Evolutionary conservation across 1,139 yeast genomes (phyloP).

Genomic region (Yamadazyma diddensiae): DNA sequence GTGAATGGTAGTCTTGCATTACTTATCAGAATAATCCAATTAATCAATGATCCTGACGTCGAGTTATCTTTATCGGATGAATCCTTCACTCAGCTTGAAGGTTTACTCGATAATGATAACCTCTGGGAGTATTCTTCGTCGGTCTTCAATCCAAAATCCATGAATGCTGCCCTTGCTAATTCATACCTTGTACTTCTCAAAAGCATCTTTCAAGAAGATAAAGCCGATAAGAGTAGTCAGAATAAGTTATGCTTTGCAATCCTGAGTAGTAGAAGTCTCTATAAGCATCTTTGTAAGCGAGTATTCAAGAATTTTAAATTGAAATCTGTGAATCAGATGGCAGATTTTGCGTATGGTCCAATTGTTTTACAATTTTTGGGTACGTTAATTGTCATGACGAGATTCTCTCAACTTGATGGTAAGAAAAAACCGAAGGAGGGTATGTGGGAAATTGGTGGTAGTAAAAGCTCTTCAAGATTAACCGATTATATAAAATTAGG

Average conservation of each 20-base stretch:
- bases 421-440: slow-evolving; percentile 34
- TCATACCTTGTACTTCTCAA: slow-evolving; percentile 43
- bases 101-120: slow-evolving; percentile 35
- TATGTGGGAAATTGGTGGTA: slow-evolving; percentile 53
- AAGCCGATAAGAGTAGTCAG: slow-evolving; percentile 7
- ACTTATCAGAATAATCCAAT: slow-evolving; percentile 37
- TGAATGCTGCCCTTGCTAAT: slow-evolving; percentile 22
- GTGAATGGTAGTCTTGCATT: slow-evolving; percentile 51
- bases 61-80: slow-evolving; percentile 6
- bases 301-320: slow-evolving; percentile 52
- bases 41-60: slow-evolving; percentile 17
- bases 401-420: slow-evolving; percentile 21
- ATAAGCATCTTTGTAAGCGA: slow-evolving; percentile 47
- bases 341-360: slow-evolving; percentile 40
- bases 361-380: slow-evolving; percentile 49
- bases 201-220: slow-evolving; percentile 19
- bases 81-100: slow-evolving; percentile 19
- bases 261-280: slow-evolving; percentile 23
- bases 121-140: slow-evolving; percentile 43
- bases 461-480: slow-evolving; percentile 39
- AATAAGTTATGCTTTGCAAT: slow-evolving; percentile 11
- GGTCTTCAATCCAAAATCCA: slow-evolving; percentile 21
- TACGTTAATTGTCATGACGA: slow-evolving; percentile 41
- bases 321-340: slow-evolving; percentile 20
- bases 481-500: slow-evolving; percentile 49